Base-by-base conservation (phyloP, 2,329 filamentous ascomycete genomes). In the Xylogone sp. region DNA sequence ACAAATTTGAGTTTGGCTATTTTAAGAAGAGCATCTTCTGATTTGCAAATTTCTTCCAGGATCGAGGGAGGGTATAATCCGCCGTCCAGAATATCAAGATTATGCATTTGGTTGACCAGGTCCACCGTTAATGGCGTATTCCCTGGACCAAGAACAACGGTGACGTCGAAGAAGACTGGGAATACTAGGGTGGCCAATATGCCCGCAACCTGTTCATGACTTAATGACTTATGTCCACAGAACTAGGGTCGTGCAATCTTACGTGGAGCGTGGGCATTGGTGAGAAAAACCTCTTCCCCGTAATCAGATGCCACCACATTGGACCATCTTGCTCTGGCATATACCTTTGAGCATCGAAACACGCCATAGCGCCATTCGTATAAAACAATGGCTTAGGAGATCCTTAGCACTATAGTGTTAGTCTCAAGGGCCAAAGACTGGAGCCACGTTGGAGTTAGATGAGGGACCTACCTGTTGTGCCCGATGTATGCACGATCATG, bases 401-500 rank as follows among this genome's bases (percentile, higher is more conserved):
- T 9, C 27, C 21, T 46, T 4, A 39, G 8, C 8, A 39, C n/a
- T 39, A n/a, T n/a, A n/a, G n/a, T n/a, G n/a, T n/a, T n/a, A n/a
- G n/a, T n/a, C n/a, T n/a, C n/a, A n/a, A n/a, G n/a, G n/a, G n/a
- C n/a, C n/a, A n/a, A n/a, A n/a, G n/a, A n/a, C n/a, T n/a, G n/a
- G n/a, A n/a, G n/a, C n/a, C n/a, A n/a, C n/a, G n/a, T n/a, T n/a
- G n/a, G n/a, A n/a, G n/a, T n/a, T n/a, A n/a, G n/a, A n/a, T n/a
- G n/a, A n/a, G n/a, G n/a, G n/a, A n/a, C n/a, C 39, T 43, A 57
- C 56, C 56, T 27, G 56, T 58, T 19, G 54, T 55, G 3, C 56
- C 56, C 5, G 56, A 56, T 22, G 56, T 53, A n/a, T 58, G 54
- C 16, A 58, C 48, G 13, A 55, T 52, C 21, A 58, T 39, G 43